A percentile compares a stretch with the other conserved stretches of the same genome.
Conservation (phyloP, 495 filamentous ascomycete species). For the Penicillium subrubescens region DNA sequence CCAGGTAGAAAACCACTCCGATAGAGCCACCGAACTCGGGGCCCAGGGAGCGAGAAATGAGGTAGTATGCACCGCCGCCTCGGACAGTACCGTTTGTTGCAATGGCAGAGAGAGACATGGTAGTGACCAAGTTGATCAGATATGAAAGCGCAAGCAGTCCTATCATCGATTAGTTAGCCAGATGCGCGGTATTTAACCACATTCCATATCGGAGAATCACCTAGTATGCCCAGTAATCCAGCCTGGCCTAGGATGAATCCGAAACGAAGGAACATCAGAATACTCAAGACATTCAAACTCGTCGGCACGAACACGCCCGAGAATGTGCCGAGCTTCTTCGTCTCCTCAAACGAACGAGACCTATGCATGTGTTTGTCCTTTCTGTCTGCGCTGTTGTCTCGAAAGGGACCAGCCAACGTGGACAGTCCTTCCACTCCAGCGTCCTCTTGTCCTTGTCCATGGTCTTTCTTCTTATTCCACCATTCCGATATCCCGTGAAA, state of each 20-base stretch:
- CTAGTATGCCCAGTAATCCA: constrained; percentile 78
- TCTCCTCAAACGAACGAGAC: constrained; percentile 49
- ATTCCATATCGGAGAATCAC: constrained; percentile 40
- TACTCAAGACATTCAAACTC: constrained; percentile 85
- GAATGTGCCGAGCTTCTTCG: constrained; percentile 69
- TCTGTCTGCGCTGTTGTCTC: constrained; percentile 34
- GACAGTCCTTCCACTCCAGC: constrained; percentile 11
- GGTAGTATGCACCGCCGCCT: constrained; percentile 85
- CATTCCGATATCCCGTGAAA: constrained; percentile 31
- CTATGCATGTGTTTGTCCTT: constrained; percentile 44
- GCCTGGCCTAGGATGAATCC: constrained; percentile 78
- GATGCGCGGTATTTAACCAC: neutral
- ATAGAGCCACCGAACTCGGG: constrained; percentile 93
- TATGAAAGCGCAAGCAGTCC: constrained; percentile 74
- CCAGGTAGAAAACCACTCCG: constrained; percentile 85
- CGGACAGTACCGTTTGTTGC: constrained; percentile 89
- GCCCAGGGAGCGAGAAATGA: constrained; percentile 84
- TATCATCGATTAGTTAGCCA: constrained; percentile 32
- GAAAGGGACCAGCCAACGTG: constrained; percentile 28
- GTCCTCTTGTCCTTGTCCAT: constrained; percentile 14
- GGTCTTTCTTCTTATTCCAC: constrained; percentile 23
- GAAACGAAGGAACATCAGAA: constrained; percentile 89
- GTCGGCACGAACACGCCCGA: constrained; percentile 86
- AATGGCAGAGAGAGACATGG: constrained; percentile 84
- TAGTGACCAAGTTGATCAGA: constrained; percentile 78